phyloP scores from a whole-genome alignment of 768 basidiomycete species.

The Russula sp. region DNA sequence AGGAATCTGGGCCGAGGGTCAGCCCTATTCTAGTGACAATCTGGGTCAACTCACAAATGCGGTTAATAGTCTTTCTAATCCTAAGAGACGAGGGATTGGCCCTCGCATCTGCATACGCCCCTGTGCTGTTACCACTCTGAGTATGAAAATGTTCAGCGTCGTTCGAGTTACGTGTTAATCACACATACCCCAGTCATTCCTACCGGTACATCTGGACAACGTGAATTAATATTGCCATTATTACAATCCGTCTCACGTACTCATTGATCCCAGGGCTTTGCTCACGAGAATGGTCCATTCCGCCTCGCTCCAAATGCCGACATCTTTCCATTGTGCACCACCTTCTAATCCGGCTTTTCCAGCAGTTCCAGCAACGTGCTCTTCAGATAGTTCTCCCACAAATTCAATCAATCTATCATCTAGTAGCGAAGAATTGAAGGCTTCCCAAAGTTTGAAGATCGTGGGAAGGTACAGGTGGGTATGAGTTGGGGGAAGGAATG shows the following conservation, averaged over 20 bases:
- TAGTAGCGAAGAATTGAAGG: slow-evolving; percentile 65
- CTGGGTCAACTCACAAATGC: slow-evolving; percentile 44
- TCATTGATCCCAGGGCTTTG: slow-evolving; percentile 78
- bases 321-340: slow-evolving; percentile 64
- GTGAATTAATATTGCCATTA: neutral
- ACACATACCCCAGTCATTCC: slow-evolving; percentile 54
- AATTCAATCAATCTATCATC: slow-evolving; percentile 74
- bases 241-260: slow-evolving; percentile 35
- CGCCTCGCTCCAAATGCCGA: slow-evolving; percentile 83
- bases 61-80: slow-evolving; percentile 66
- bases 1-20: slow-evolving; percentile 32
- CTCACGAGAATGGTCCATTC: slow-evolving; percentile 82
- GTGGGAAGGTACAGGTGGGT: slow-evolving; percentile 63
- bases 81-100: slow-evolving; percentile 50
- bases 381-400: slow-evolving; percentile 62
- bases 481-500: slow-evolving; percentile 67
- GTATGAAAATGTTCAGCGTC: slow-evolving; percentile 14
- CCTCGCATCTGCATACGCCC: slow-evolving; percentile 61
- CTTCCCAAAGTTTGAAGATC: slow-evolving; percentile 72
- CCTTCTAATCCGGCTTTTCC: slow-evolving; percentile 51
- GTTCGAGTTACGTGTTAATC: neutral
- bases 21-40: slow-evolving; percentile 1
- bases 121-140: slow-evolving; percentile 59
- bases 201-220: slow-evolving; percentile 57
- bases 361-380: slow-evolving; percentile 54